These are phyloP conservation scores for Pulveroboletus frians DNA, from an alignment of 768 basidiomycete genomes.

Conservation along the genomic window DNA sequence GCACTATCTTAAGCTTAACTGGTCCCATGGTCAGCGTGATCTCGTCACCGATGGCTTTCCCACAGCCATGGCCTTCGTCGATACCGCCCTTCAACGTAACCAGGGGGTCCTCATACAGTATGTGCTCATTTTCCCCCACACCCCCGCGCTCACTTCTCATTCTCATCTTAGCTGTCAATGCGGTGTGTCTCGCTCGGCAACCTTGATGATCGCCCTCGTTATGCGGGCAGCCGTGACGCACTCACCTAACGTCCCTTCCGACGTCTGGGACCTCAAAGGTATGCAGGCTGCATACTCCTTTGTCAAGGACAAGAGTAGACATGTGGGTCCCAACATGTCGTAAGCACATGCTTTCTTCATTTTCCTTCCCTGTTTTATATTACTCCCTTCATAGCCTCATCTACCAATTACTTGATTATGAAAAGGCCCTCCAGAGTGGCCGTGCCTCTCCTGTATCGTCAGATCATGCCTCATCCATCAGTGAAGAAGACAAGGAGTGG, in stretches of 20 bases:
- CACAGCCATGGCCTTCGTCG: slow-evolving; percentile 75
- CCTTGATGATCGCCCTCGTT: slow-evolving; percentile 83
- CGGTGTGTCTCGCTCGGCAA: slow-evolving; percentile 88
- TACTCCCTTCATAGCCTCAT: slow-evolving; percentile 57
- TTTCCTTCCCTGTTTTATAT: slow-evolving; percentile 20
- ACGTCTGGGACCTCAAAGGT: slow-evolving; percentile 74
- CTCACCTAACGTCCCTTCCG: slow-evolving; percentile 60
- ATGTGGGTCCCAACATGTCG: slow-evolving; percentile 94
- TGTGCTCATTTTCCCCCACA: slow-evolving; percentile 32
- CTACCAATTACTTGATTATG: slow-evolving; percentile 91
- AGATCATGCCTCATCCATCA: slow-evolving; percentile 47
- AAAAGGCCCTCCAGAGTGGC: slow-evolving; percentile 60
- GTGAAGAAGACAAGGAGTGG: slow-evolving; percentile 79
- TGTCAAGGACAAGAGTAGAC: slow-evolving; percentile 85
- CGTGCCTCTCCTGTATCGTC: slow-evolving; percentile 47
- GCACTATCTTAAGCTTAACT: slow-evolving; percentile 84
- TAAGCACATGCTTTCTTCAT: slow-evolving; percentile 42
- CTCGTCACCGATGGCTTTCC: slow-evolving; percentile 76
- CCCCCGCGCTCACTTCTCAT: slow-evolving; percentile 12
- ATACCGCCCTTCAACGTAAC: slow-evolving; percentile 66
- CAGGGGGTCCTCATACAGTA: slow-evolving; percentile 85
- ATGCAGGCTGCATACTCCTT: slow-evolving; percentile 89
- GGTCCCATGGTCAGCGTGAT: slow-evolving; percentile 94
- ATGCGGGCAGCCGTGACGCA: slow-evolving; percentile 84
- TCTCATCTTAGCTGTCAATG: slow-evolving; percentile 73